Percentiles rank a stretch among this genome's conserved stretches.
phyloP scores from a whole-genome alignment of 306 rosid genomes.

The Macrotyloma uniflorum region DNA sequence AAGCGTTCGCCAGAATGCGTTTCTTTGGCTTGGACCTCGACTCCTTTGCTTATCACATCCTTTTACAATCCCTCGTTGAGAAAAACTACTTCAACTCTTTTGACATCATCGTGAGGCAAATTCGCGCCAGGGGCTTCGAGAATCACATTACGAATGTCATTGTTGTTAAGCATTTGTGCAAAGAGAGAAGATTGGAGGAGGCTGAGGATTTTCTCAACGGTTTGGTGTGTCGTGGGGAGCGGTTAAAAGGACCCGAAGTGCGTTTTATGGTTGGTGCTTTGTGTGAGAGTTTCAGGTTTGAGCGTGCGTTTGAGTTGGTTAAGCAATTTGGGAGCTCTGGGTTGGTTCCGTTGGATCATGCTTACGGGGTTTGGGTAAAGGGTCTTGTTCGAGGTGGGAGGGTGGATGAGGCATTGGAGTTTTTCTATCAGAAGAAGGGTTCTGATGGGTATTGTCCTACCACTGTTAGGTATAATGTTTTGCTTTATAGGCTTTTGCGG shows the following conservation, averaged over 20 bases:
- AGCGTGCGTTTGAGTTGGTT: constrained; percentile 57
- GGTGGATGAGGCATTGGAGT: constrained; percentile 63
- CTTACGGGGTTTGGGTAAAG: constrained; percentile 61
- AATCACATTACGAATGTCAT: constrained; percentile 46
- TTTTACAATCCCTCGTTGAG: constrained; percentile 67
- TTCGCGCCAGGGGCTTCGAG: constrained; percentile 55
- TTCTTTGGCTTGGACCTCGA: constrained; percentile 72
- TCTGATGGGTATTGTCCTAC: constrained; percentile 62
- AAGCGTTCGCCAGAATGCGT: constrained; percentile 73
- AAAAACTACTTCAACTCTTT: constrained; percentile 52
- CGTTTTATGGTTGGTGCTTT: constrained; percentile 54
- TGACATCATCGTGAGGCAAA: constrained; percentile 53
- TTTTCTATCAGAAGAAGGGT: constrained; percentile 50
- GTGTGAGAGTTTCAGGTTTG: constrained; percentile 53
- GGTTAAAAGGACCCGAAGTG: constrained; percentile 45
- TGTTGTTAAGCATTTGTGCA: constrained; percentile 60
- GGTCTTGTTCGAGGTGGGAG: constrained; percentile 63
- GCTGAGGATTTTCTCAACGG: constrained; percentile 56
- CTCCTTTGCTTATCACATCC: constrained; percentile 55
- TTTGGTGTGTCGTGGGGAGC: constrained; percentile 42
- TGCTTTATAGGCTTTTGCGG: constrained; percentile 70
- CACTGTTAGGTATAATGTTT: constrained; percentile 53
- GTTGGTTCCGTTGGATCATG: constrained; percentile 45
- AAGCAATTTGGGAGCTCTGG: constrained; percentile 48
- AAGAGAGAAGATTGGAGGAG: constrained; percentile 52